A percentile compares a stretch with the other conserved stretches of the same genome.
Evolutionary conservation across 225 moss, liverwort and hornwort species (phyloP).

Genomic region (Asterella californica): DNA sequence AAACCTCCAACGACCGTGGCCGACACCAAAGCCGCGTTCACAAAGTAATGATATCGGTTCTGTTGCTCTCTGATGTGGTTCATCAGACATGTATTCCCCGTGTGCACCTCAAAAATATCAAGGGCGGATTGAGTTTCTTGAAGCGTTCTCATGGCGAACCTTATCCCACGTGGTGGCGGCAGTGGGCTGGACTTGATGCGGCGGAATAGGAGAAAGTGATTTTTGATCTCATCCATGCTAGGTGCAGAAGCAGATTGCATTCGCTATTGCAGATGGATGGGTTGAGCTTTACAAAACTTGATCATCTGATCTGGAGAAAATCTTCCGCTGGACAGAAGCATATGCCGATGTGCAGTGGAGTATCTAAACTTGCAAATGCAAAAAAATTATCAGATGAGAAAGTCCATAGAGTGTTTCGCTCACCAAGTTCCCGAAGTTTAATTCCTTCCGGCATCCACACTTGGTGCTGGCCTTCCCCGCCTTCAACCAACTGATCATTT

Average conservation of each 20-base stretch:
- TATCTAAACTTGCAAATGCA: not conserved
- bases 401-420: not conserved
- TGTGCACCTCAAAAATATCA: not conserved
- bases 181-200: too few relatives aligned
- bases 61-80: not conserved
- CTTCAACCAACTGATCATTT: not conserved
- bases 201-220: not conserved
- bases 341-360: not conserved
- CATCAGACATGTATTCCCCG: not conserved
- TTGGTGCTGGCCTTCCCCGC: too few relatives aligned
- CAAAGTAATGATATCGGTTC: not conserved
- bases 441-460: not conserved
- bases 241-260: not conserved
- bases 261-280: not conserved
- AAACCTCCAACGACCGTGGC: not conserved
- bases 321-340: not conserved
- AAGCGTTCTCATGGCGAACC: too few relatives aligned
- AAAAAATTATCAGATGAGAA: not conserved
- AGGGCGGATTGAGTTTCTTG: not conserved
- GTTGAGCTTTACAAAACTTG: not conserved
- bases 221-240: not conserved
- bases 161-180: too few relatives aligned
- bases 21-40: not conserved
- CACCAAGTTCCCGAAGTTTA: too few relatives aligned
- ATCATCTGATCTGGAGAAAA: not conserved